Base-by-base conservation (phyloP, 2,329 filamentous ascomycete genomes). In the Ophiocordyceps robertsii region DNA sequence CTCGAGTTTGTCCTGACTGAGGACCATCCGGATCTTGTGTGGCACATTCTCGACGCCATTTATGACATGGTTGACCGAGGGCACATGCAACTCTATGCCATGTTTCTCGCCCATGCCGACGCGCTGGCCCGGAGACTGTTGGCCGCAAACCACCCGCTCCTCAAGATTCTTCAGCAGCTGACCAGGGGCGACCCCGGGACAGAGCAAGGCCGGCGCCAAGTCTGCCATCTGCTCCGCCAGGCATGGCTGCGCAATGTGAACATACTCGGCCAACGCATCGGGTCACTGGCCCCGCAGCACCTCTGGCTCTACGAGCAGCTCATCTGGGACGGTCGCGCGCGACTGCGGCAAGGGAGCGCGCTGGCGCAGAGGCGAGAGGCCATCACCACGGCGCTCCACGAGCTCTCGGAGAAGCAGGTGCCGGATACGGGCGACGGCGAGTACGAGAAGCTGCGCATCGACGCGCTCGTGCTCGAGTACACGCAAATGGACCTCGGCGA, bases 261-360 rank as follows among this genome's bases (percentile, higher is more conserved):
- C 43, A 45, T 62, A 5, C 48, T 63, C 21, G 49, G 55, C 11
- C 50, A 54, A 27, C 54, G 56, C 29, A 56, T 63, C 29, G 54
- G 54, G 11, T 50, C 55, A 2, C 52, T 51, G 9, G 50, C 54
- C 14, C 44, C 56, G 7, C 53, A 54, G 31, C 55, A 56, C 21
- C 52, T 63, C 5, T 63, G 60, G 60, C 57, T 62, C 37, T 63
- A 63, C 43, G 60, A 63, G 44, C 60, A 63, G 44, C 46, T 63
- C 12, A 63, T 63, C 6, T 63, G 60, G 60, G 60, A 63, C 42
- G 60, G 59, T 17, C 57, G 59, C 29, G 62, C 59, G 12, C 48
- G 54, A 10, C 48, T 63, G 24, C 57, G 60, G 6, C 58, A 51
- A 43, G 53, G 53, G 16, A 61, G 59, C 37, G 50, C 57, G 11